Conservation (phyloP, 2,329 filamentous ascomycete genomes). For the Zymoseptoria tritici region DNA sequence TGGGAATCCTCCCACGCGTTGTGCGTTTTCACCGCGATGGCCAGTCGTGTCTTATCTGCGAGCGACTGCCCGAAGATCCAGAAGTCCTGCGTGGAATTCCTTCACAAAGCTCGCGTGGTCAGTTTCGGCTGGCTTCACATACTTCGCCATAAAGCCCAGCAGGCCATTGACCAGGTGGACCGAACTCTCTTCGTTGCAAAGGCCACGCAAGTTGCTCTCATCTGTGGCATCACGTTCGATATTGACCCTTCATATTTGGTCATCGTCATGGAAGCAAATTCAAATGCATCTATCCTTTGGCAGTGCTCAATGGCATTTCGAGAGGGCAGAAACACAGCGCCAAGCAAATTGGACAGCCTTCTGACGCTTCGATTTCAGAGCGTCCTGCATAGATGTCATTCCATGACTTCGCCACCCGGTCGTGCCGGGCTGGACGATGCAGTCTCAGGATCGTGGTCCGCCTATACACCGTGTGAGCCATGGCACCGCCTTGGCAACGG, state of each 20-base stretch:
- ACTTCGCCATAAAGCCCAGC: slow-evolving; percentile 39
- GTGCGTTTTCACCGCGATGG: slow-evolving; percentile 14
- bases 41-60: slow-evolving; percentile 15
- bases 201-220: slow-evolving; percentile 48
- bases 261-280: slow-evolving; percentile 8
- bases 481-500: not conserved
- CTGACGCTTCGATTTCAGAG: not conserved
- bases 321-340: not conserved
- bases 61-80: not conserved
- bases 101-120: slow-evolving; percentile 38
- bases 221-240: slow-evolving; percentile 47
- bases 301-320: not conserved
- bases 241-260: slow-evolving; percentile 13
- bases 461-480: not conserved
- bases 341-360: not conserved
- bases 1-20: slow-evolving; percentile 21
- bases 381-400: not conserved
- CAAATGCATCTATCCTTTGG: not conserved
- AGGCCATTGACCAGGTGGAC: not conserved
- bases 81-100: slow-evolving; percentile 7
- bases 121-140: slow-evolving; percentile 45
- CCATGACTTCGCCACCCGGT: not conserved
- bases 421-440: not conserved
- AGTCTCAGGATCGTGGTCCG: not conserved
- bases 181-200: slow-evolving; percentile 22